Percentiles rank a stretch among this genome's conserved stretches.
Evolutionary conservation across 345 rosid genomes (phyloP).

Genomic region (Balakata baccata): DNA sequence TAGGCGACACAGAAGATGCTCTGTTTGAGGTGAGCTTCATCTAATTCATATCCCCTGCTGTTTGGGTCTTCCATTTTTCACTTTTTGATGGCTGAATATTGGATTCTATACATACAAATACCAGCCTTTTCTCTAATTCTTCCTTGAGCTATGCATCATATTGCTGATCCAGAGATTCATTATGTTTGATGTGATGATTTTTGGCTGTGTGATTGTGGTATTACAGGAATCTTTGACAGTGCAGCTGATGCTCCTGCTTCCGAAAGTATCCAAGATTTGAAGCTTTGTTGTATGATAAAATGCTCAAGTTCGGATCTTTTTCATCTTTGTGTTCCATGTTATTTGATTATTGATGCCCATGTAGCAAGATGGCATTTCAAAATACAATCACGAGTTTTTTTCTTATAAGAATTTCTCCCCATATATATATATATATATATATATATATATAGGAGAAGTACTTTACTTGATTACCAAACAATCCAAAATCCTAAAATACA

Average conservation of each 20-base stretch:
- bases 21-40: background rate
- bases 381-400: background rate
- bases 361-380: background rate
- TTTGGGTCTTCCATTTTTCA: too few relatives aligned
- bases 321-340: background rate
- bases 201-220: background rate
- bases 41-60: background rate
- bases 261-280: background rate
- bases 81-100: too few relatives aligned
- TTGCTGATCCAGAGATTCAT: background rate
- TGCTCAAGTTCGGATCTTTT: conserved; percentile 7
- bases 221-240: background rate
- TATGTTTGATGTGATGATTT: background rate
- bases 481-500: too few relatives aligned
- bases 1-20: conserved; percentile 1
- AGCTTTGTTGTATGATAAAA: background rate
- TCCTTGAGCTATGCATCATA: background rate
- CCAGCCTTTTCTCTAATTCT: too few relatives aligned
- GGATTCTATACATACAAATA: too few relatives aligned
- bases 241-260: background rate
- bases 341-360: background rate
- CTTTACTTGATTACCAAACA: too few relatives aligned
- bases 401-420: too few relatives aligned
- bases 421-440: too few relatives aligned
- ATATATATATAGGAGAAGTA: too few relatives aligned